Conservation (phyloP, 2,329 filamentous ascomycete genomes). For the Aspergillus persii region DNA sequence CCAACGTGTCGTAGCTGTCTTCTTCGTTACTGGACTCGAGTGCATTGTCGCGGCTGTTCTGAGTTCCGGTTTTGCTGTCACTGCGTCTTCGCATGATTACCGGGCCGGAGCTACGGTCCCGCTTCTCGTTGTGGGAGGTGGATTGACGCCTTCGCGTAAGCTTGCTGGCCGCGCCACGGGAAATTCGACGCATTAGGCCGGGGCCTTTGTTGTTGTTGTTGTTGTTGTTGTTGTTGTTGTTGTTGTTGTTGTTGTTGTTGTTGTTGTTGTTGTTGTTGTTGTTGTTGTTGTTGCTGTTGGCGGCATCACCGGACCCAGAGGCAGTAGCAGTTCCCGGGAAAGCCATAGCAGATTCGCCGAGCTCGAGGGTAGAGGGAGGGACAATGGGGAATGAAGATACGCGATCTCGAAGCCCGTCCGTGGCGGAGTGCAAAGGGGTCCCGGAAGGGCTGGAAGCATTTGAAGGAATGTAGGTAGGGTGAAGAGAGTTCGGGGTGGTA, state of each 20-base stretch:
- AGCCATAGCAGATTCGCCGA: slow-evolving; percentile 68
- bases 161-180: slow-evolving; percentile 72
- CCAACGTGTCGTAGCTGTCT: slow-evolving; percentile 46
- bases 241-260: slow-evolving; percentile 22
- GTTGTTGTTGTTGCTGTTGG: slow-evolving; percentile 35
- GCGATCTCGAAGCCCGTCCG: slow-evolving; percentile 34
- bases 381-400: slow-evolving; percentile 26
- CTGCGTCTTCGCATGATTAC: slow-evolving; percentile 83
- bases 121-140: slow-evolving; percentile 70
- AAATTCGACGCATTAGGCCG: slow-evolving; percentile 77
- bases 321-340: slow-evolving; percentile 42
- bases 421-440: slow-evolving; percentile 34
- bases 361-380: slow-evolving; percentile 59
- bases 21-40: slow-evolving; percentile 41
- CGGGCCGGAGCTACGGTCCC: slow-evolving; percentile 86
- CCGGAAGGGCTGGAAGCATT: slow-evolving; percentile 36
- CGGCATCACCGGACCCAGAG: slow-evolving; percentile 59
- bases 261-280: slow-evolving; percentile 45
- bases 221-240: slow-evolving; percentile 24
- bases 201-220: slow-evolving; percentile 53
- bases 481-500: slow-evolving; percentile 29
- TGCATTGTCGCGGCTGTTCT: slow-evolving; percentile 49
- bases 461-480: slow-evolving; percentile 25
- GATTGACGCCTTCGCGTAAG: slow-evolving; percentile 71
- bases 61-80: slow-evolving; percentile 76